Base-by-base conservation (phyloP, 148 eudicot species). In the Amaranthus cruentus region DNA sequence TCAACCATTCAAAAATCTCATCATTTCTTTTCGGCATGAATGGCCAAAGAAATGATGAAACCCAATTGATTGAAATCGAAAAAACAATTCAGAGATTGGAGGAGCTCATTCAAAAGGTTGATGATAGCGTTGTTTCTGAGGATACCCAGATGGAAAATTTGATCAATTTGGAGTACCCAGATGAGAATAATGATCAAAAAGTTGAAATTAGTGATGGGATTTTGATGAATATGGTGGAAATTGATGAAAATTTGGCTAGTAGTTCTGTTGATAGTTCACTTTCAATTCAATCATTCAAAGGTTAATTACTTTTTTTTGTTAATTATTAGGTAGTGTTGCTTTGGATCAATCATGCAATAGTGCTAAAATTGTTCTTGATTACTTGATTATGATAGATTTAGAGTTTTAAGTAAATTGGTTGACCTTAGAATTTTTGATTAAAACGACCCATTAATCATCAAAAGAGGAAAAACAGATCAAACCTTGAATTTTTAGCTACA, bases 21-120 rank as follows among this genome's bases (percentile, higher is more conserved):
- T 60, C 43, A 6, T 60, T 60, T 44, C 14, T 9, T 28, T 28
- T 28, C 38, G 38, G 38, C 38, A 28, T 28, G 38, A 28, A 28
- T 28, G 86, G 84, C 68, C 84, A 75, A 77, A 80, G 63, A 59
- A 83, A 78, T 69, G 84, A 86, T 66, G 83, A 81, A 42, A 53
- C 51, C 38, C 76, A 87, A 46, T 70, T 87, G 76, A 52, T 84
- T 15, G 83, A 80, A 46, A 62, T 80, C 43, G 87, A 82, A 62
- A 38, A 78, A 65, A 76, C 50, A 60, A 65, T 81, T 10, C 80
- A 66, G 62, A 77, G 62, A 18, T 83, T 83, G 69, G 88, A 85
- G 75, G 85, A 73, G 63, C 80, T 84, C 13, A 77, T 84, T 71
- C 85, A 74, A 78, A 83, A 54, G 75, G 78, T 86, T 78, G 77